Conservation (phyloP, 1,284 basidiomycete species). For the Cutaneotrichosporon arboriforme region DNA sequence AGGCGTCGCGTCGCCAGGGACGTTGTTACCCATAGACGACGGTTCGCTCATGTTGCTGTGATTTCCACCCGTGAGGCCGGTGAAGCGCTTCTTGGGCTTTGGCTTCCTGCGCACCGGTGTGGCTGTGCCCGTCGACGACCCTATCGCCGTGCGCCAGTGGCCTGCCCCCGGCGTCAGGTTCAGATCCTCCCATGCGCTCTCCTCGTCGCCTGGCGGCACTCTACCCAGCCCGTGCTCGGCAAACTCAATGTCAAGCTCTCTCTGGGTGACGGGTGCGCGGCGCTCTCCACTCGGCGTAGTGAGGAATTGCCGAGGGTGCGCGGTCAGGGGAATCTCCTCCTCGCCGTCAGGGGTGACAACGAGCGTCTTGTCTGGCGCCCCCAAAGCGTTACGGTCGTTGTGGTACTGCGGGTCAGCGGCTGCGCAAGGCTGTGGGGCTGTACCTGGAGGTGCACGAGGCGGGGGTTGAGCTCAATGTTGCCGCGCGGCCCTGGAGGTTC, state of each 20-base stretch:
- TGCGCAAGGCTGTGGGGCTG: constrained; percentile 5
- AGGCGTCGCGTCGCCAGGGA: background rate
- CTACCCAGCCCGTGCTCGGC: background rate
- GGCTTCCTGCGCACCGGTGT: background rate
- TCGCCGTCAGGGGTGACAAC: constrained; percentile 34
- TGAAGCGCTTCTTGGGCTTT: background rate
- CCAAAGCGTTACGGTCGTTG: background rate
- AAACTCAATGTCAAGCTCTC: background rate
- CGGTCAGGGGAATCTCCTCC: constrained; percentile 25
- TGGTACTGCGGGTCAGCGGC: constrained; percentile 7
- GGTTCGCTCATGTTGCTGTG: background rate
- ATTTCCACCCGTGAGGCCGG: background rate
- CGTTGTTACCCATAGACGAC: background rate
- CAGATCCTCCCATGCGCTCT: background rate
- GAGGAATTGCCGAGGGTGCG: background rate
- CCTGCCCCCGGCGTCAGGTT: background rate
- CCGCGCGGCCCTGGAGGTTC: constrained; percentile 39
- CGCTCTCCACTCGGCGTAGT: background rate
- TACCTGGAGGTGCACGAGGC: constrained; percentile 39
- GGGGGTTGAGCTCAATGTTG: constrained; percentile 39
- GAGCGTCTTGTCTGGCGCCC: constrained; percentile 21
- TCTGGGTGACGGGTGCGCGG: background rate
- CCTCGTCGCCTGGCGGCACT: background rate
- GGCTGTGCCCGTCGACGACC: background rate
- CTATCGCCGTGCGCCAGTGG: background rate